Percentiles rank a stretch among this genome's conserved stretches.
Conservation (phyloP, 768 basidiomycete genomes). For the Pholiota molesta region DNA sequence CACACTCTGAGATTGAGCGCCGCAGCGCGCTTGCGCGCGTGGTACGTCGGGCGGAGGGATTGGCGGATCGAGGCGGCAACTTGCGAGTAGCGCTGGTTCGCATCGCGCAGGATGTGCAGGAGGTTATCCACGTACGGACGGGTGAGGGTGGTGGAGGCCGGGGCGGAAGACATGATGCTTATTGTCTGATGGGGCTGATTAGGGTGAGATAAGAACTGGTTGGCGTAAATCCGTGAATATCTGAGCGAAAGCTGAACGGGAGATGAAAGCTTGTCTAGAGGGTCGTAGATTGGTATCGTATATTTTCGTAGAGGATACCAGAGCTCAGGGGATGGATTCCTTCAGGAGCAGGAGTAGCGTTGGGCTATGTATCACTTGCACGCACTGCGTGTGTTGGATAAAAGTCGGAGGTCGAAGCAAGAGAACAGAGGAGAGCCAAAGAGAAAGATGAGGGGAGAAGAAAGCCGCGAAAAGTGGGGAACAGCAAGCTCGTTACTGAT, state of each 20-base stretch:
- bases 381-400: conserved; percentile 36
- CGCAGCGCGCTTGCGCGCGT: conserved; percentile 51
- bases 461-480: background rate
- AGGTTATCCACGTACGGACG: background rate
- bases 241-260: background rate
- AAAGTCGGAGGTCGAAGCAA: conserved; percentile 3
- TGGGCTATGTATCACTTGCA: conserved; percentile 19
- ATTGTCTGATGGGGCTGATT: background rate
- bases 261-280: background rate
- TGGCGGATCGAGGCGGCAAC: conserved; percentile 43
- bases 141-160: background rate
- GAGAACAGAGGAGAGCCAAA: background rate
- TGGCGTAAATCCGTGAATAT: background rate
- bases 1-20: conserved; percentile 48
- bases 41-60: conserved; percentile 38
- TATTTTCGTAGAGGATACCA: background rate
- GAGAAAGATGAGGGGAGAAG: background rate
- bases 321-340: no score
- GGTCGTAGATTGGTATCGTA: background rate
- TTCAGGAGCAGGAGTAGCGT: background rate
- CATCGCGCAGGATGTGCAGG: conserved; percentile 36
- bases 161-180: background rate
- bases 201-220: background rate
- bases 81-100: conserved; percentile 44
- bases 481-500: background rate